Conservation (phyloP, 768 basidiomycete genomes). For the Pisolithus orientalis region DNA sequence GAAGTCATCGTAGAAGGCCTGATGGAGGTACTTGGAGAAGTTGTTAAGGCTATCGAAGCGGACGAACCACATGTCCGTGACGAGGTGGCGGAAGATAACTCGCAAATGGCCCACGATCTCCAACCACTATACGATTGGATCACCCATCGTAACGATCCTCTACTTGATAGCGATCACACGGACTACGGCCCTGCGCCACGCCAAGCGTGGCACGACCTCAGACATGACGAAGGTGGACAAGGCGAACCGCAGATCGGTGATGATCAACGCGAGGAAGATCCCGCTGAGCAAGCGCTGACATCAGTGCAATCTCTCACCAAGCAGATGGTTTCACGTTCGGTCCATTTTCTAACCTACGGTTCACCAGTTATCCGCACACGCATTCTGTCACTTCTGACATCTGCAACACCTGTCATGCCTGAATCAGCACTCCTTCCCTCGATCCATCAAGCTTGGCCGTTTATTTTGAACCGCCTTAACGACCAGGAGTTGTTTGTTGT, state of each 20-base stretch:
- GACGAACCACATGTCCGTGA: constrained; percentile 35
- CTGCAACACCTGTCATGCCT: constrained; percentile 65
- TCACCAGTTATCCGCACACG: constrained; percentile 82
- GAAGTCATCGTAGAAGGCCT: constrained; percentile 79
- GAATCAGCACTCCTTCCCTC: constrained; percentile 76
- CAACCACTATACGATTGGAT: constrained; percentile 64
- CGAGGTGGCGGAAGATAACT: constrained; percentile 15
- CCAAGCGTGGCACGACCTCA: constrained; percentile 45
- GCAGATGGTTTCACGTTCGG: constrained; percentile 80
- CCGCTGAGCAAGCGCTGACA: constrained; percentile 47
- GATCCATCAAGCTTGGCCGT: constrained; percentile 91
- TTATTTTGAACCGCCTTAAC: constrained; percentile 74
- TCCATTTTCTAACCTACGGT: constrained; percentile 87
- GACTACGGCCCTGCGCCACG: constrained; percentile 58
- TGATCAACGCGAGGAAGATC: constrained; percentile 10
- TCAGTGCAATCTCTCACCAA: constrained; percentile 70
- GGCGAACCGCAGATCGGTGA: constrained; percentile 10
- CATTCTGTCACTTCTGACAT: constrained; percentile 68
- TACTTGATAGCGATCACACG: constrained; percentile 33
- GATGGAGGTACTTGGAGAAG: constrained; percentile 79
- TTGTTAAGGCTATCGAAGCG: constrained; percentile 69
- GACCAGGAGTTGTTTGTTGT: constrained; percentile 78
- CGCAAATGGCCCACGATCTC: constrained; percentile 31
- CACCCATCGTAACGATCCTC: constrained; percentile 34
- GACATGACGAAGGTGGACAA: constrained; percentile 17